Evolutionary conservation across 2,329 filamentous ascomycete species (phyloP).

Genomic region (Talaromyces amestolkiae): DNA sequence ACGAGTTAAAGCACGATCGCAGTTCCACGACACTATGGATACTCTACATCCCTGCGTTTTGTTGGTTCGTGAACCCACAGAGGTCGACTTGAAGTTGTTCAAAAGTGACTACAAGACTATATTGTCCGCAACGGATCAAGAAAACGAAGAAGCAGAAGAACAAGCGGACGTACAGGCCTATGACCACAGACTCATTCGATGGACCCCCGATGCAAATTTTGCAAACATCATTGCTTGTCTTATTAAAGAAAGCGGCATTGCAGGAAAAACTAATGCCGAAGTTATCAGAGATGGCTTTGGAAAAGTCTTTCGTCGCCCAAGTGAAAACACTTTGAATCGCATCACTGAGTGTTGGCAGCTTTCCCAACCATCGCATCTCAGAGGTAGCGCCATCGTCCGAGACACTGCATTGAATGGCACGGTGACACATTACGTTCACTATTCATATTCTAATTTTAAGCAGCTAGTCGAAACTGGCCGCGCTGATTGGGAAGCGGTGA

Average conservation of each 20-base stretch:
- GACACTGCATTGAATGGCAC: slow-evolving; percentile 52
- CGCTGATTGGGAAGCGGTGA: slow-evolving; percentile 55
- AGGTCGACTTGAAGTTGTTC: slow-evolving; percentile 41
- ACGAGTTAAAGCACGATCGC: slow-evolving; percentile 43
- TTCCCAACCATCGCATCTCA: slow-evolving; percentile 58
- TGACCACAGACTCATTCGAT: slow-evolving; percentile 31
- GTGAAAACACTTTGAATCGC: slow-evolving; percentile 53
- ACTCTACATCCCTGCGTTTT: slow-evolving; percentile 44
- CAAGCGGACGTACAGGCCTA: slow-evolving; percentile 7
- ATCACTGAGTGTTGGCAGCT: slow-evolving; percentile 57
- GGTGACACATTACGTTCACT: slow-evolving; percentile 54
- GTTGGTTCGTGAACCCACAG: slow-evolving; percentile 42
- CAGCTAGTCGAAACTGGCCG: slow-evolving; percentile 52
- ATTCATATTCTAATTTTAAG: slow-evolving; percentile 53
- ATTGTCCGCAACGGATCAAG: slow-evolving; percentile 28
- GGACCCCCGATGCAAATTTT: slow-evolving; percentile 54
- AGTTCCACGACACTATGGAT: slow-evolving; percentile 37
- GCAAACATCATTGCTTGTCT: slow-evolving; percentile 54
- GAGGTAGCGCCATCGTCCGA: slow-evolving; percentile 56
- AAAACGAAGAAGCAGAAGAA: slow-evolving; percentile 33
- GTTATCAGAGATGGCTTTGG: slow-evolving; percentile 48
- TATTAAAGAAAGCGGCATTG: slow-evolving; percentile 46
- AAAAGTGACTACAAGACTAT: slow-evolving; percentile 35
- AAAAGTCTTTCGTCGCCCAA: slow-evolving; percentile 52
- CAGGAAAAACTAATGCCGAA: slow-evolving; percentile 51